Percentiles rank a stretch among this genome's conserved stretches.
Conservation (phyloP, 371 early-diverging fungal genomes). For the Mucor lusitanicus region DNA sequence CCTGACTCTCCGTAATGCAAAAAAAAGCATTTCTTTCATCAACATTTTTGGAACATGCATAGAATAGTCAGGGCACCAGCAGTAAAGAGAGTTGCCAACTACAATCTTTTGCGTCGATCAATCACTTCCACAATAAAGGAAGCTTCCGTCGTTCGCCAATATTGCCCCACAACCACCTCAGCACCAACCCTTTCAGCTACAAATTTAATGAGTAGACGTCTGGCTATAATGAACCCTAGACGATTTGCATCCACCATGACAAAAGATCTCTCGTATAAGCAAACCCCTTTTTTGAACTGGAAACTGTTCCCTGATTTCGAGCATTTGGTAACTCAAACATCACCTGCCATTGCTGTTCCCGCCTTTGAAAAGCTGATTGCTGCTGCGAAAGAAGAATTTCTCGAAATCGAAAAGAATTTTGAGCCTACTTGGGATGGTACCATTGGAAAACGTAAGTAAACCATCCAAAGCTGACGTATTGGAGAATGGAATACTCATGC, state of each 20-base stretch:
- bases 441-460: constrained; percentile 53
- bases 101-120: constrained; percentile 17
- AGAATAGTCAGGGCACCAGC: constrained; percentile 11
- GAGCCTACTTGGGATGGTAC: constrained; percentile 67
- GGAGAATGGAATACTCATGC: too few relatives aligned
- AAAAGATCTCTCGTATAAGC: constrained; percentile 6
- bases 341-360: constrained; percentile 57
- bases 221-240: neutral
- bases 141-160: neutral
- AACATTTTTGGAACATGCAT: constrained; percentile 10
- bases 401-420: constrained; percentile 50
- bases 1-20: neutral
- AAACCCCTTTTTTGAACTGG: constrained; percentile 53
- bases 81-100: constrained; percentile 10
- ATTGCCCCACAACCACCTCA: neutral
- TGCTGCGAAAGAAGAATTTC: constrained; percentile 48
- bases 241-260: neutral
- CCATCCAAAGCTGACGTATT: too few relatives aligned
- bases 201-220: constrained; percentile 1
- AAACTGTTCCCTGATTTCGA: constrained; percentile 60
- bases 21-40: neutral
- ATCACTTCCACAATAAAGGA: neutral
- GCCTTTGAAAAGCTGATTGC: constrained; percentile 50
- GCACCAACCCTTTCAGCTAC: neutral
- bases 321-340: constrained; percentile 33